phyloP scores from a whole-genome alignment of 345 rosid species.

The Eucalyptus shirleyi region DNA sequence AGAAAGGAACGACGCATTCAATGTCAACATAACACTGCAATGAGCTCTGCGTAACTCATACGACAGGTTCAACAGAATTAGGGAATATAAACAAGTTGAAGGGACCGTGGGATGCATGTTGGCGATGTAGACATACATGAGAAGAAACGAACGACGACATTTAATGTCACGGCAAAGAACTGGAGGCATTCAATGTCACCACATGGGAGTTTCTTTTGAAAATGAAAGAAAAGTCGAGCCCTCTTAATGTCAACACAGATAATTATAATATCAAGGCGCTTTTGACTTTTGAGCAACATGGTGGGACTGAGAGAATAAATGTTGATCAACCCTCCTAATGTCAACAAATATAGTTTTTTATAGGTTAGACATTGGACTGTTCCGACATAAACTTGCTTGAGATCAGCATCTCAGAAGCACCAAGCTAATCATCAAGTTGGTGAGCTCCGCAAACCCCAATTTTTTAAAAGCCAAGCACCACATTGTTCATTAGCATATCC shows the following conservation, averaged over 20 bases:
- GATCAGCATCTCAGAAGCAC: not conserved
- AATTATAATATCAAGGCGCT: not conserved
- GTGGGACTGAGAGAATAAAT: not conserved
- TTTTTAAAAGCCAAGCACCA: not conserved
- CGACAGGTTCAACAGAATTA: not conserved
- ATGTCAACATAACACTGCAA: not conserved
- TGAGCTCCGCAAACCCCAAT: not conserved
- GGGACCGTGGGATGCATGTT: not conserved
- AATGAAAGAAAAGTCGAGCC: not conserved
- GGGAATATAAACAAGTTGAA: not conserved
- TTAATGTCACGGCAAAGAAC: not conserved
- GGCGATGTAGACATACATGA: not conserved
- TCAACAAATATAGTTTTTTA: not conserved
- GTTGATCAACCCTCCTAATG: not conserved
- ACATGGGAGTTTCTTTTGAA: not conserved
- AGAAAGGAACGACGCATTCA: not conserved
- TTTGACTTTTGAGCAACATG: not conserved
- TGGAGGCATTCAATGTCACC: not conserved
- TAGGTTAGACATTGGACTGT: not conserved
- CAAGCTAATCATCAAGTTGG: not conserved
- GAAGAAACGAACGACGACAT: not conserved
- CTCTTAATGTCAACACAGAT: not conserved
- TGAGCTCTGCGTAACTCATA: not conserved
- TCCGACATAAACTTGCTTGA: not conserved
- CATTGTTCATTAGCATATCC: not conserved